These are phyloP conservation scores for Fusarium chaquense DNA, from an alignment of 2,329 filamentous ascomycete genomes.

Conservation along the genomic window DNA sequence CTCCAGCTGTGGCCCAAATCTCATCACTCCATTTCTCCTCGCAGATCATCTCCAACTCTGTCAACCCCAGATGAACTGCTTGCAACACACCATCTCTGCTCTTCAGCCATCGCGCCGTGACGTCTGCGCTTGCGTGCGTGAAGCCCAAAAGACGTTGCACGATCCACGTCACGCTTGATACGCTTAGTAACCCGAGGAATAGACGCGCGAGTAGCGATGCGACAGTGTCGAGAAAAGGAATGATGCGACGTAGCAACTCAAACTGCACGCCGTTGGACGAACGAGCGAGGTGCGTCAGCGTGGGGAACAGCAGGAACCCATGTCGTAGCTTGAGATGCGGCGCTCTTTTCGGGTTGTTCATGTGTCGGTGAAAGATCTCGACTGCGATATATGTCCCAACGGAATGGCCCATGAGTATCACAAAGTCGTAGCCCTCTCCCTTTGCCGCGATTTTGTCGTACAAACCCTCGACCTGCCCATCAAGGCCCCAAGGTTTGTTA, in stretches of 20 bases:
- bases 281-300: conserved; percentile 75
- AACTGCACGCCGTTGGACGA: conserved; percentile 69
- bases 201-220: conserved; percentile 57
- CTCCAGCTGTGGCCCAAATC: conserved; percentile 63
- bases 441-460: conserved; percentile 55
- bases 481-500: conserved; percentile 63
- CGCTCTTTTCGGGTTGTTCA: conserved; percentile 51
- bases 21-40: conserved; percentile 71
- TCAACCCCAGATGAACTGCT: conserved; percentile 68
- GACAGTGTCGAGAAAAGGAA: conserved; percentile 57
- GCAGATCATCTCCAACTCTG: conserved; percentile 70
- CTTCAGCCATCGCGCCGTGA: conserved; percentile 66
- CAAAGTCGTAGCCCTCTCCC: conserved; percentile 62
- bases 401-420: conserved; percentile 79
- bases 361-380: conserved; percentile 72
- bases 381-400: conserved; percentile 79
- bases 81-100: conserved; percentile 70
- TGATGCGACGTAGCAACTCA: conserved; percentile 53
- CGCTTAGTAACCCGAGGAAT: conserved; percentile 59
- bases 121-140: conserved; percentile 60
- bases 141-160: conserved; percentile 61
- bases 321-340: conserved; percentile 59
- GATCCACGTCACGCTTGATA: conserved; percentile 56
- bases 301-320: conserved; percentile 78
- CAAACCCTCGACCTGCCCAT: conserved; percentile 64